Conservation (phyloP, 257 asterid genomes). For the Plantago elongata region DNA sequence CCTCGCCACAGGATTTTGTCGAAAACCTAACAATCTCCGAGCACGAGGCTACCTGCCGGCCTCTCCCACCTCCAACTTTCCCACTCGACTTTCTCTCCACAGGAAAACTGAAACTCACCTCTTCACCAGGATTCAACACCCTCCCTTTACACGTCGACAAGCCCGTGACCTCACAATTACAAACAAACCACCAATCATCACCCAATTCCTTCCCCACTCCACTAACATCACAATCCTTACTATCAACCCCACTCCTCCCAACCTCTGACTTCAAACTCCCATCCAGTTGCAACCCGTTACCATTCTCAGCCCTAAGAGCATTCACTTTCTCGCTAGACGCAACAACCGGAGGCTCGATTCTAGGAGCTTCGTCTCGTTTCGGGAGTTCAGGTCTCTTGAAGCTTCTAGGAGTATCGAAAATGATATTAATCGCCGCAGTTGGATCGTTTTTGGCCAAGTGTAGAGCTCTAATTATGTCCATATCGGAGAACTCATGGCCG, state of each 20-base stretch:
- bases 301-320: slow-evolving; percentile 12
- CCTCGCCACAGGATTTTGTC: slow-evolving; percentile 73
- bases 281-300: slow-evolving; percentile 21
- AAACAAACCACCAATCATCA: slow-evolving; percentile 88
- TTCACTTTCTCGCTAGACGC: slow-evolving; percentile 14
- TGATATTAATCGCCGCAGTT: slow-evolving; percentile 83
- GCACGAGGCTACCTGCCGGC: slow-evolving; percentile 59
- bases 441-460: slow-evolving; percentile 91
- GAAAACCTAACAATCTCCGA: slow-evolving; percentile 92
- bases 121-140: slow-evolving; percentile 61
- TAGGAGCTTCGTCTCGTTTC: slow-evolving; percentile 21
- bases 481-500: slow-evolving; percentile 63
- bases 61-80: slow-evolving; percentile 69
- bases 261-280: slow-evolving; percentile 16
- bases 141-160: slow-evolving; percentile 89
- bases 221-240: slow-evolving; percentile 10
- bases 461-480: slow-evolving; percentile 92
- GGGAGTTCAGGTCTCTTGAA: slow-evolving; percentile 39
- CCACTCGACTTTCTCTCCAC: slow-evolving; percentile 55
- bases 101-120: slow-evolving; percentile 63
- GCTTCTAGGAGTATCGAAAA: slow-evolving; percentile 61
- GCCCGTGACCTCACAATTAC: slow-evolving; percentile 62
- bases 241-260: slow-evolving; percentile 18
- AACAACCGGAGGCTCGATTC: slow-evolving; percentile 21
- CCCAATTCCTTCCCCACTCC: slow-evolving; percentile 40